These are phyloP conservation scores for Circinella umbellata DNA, from an alignment of 371 early-diverging fungal species.

Conservation along the genomic window DNA sequence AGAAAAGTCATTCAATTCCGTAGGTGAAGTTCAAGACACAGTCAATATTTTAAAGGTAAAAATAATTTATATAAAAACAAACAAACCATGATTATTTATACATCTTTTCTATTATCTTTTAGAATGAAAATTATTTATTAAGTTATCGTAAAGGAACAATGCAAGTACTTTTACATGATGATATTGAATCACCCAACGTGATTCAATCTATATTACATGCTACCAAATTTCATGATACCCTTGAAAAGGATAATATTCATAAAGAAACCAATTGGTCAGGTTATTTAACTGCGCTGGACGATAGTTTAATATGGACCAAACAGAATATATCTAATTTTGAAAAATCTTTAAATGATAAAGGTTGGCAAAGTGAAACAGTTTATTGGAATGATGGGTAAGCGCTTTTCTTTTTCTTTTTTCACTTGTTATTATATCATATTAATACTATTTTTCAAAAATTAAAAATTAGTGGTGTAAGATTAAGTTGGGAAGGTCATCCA, in stretches of 20 bases:
- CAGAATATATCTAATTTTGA: conserved; percentile 51
- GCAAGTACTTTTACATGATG: conserved; percentile 58
- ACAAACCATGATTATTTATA: not conserved
- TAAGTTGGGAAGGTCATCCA: conserved; percentile 21
- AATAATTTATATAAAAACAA: not conserved
- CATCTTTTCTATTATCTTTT: not conserved
- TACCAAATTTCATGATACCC: conserved; percentile 49
- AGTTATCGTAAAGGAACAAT: conserved; percentile 49
- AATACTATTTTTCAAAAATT: too few relatives aligned
- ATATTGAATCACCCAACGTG: conserved; percentile 58
- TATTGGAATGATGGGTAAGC: conserved; percentile 65
- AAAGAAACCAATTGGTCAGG: conserved; percentile 39
- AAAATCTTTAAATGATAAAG: conserved; percentile 54
- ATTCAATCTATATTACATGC: conserved; percentile 67
- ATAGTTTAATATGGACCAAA: conserved; percentile 54
- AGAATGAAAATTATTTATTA: conserved; percentile 53
- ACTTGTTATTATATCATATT: not conserved
- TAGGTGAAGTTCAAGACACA: conserved; percentile 42
- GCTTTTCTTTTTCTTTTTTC: too few relatives aligned
- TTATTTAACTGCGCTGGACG: conserved; percentile 37
- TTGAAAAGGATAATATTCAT: conserved; percentile 25
- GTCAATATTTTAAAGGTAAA: conserved; percentile 46
- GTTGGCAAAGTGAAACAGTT: conserved; percentile 66
- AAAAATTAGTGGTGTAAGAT: conserved; percentile 10
- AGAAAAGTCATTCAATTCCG: conserved; percentile 44